Evolutionary conservation across 495 filamentous ascomycete genomes (phyloP), one percentile per base, ranked within the genome.

Genomic region (Penicillium argentinense): DNA sequence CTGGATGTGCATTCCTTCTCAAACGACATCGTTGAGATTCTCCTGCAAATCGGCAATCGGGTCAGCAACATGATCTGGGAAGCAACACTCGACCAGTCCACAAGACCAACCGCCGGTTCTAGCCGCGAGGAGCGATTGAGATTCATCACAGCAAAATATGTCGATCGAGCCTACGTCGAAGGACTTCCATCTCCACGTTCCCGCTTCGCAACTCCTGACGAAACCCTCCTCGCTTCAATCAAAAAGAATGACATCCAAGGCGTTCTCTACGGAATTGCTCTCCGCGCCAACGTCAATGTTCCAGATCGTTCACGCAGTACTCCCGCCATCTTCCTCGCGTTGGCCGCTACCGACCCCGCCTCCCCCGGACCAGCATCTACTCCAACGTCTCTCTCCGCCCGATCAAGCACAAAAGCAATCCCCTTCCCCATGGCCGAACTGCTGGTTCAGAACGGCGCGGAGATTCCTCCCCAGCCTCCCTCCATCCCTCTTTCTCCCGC

Each of bases 61-160:
- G 82, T 96, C 18, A 93, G 90, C 50, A 99, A 99, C 61, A 91
- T 93, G 84, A 77, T 99, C 12, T 99, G 89, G 86, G 93, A 99
- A 69, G 87, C 90, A 18, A 91, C 69, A 39, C 73, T 96, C 17
- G 88, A 95, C 49, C 78, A 78, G 16, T 63, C 70, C 17, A 63
- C 75, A 24, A 96, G 93, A 56, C 92, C 89, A 6, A 66, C 72
- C 4, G 75, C 87, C 2, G 78, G 81, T 36, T 87, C 95, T 8
- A 91, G 85, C 3, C 81, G 93, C 19, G 93, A 99, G 57, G 88
- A 93, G 60, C 79, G 93, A 13, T 76, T 97, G 9, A 86, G 78
- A 51, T 99, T 96, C 61, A 97, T 99, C 60, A 96, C 88, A 4
- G 79, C 85, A 27, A 99, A 99, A 68, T 99, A 99, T 55, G 87